Evolutionary conservation across 2,329 filamentous ascomycete species (phyloP), one percentile per base, ranked within the genome.

Genomic region (Ophiostoma quercus): DNA sequence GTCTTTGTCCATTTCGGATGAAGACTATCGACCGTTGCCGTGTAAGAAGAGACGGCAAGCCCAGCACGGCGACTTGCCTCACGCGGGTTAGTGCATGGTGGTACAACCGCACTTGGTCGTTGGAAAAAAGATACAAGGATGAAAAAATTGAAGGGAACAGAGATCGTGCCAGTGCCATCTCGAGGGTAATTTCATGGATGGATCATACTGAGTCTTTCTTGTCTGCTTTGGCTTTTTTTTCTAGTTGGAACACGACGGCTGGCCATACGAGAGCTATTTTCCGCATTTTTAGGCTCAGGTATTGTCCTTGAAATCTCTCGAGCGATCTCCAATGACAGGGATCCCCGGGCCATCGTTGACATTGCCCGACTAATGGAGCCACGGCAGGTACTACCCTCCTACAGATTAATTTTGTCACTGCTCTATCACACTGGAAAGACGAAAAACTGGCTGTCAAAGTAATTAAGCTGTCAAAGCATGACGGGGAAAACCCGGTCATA

Each of bases 61-160:
- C 57, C 25, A 63, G 29, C 57, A 63, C 57, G 57, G 57, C 57
- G 16, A 63, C 29, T 63, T 34, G 34, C 29, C 57, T 63, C 57
- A 63, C 25, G 12, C 22, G 57, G 29, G 16, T 34, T 63, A 63
- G 57, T 63, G 25, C 29, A 6, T n/a, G 1, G 8, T 3, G 34
- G 29, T 8, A 63, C 25, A 34, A 34, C 16, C 14, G 34, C 57
- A 32, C 16, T 63, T 57, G 51, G n/a, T 5, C 25, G n/a, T 25
- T 57, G 51, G 22, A 25, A 57, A 29, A 4, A 9, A 11, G 2
- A 14, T 25, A 25, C 43, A 47, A 41, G 19, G 43, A 47, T 29
- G 2, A n/a, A n/a, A 9, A 41, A 41, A 41, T 41, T 9, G 14
- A 47, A 47, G 43, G 16, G 43, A 19, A 47, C 6, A 47, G 19